Conservation (phyloP, 176 grass and related monocot genomes). For the Leersia perrieri region DNA sequence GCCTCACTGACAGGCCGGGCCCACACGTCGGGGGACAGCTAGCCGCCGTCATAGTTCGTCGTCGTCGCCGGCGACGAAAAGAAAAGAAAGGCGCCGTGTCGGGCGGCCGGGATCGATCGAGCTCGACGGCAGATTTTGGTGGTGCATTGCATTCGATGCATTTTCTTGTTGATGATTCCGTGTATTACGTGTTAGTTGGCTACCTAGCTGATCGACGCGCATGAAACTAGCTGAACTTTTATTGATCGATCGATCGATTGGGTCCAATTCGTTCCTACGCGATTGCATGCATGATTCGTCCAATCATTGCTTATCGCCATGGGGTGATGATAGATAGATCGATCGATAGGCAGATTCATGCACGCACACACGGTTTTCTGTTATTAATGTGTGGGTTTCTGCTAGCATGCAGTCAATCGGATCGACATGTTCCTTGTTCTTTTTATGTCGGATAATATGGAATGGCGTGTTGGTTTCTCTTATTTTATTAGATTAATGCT, state of each 20-base stretch:
- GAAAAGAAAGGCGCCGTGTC: slow-evolving; percentile 9
- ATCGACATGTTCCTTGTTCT: background rate
- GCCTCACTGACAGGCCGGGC: background rate
- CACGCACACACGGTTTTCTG: background rate
- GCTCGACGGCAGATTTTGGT: background rate
- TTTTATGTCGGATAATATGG: background rate
- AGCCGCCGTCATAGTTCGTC: background rate
- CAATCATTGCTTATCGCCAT: background rate
- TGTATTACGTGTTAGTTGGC: background rate
- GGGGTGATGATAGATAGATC: background rate
- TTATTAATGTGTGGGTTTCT: background rate
- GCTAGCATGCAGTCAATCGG: background rate
- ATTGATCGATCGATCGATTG: background rate
- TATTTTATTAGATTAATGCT: background rate
- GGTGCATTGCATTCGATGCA: background rate
- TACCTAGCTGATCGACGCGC: background rate
- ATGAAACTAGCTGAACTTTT: background rate
- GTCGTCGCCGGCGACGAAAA: slow-evolving; percentile 16
- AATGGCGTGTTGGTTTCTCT: background rate
- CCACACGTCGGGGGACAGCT: background rate
- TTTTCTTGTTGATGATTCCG: background rate
- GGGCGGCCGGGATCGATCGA: slow-evolving; percentile 12
- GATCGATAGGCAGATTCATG: background rate
- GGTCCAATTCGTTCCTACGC: background rate
- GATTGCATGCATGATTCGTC: background rate